Evolutionary conservation across 495 filamentous ascomycete genomes (phyloP).

Genomic region (Ascodesmis nigricans): DNA sequence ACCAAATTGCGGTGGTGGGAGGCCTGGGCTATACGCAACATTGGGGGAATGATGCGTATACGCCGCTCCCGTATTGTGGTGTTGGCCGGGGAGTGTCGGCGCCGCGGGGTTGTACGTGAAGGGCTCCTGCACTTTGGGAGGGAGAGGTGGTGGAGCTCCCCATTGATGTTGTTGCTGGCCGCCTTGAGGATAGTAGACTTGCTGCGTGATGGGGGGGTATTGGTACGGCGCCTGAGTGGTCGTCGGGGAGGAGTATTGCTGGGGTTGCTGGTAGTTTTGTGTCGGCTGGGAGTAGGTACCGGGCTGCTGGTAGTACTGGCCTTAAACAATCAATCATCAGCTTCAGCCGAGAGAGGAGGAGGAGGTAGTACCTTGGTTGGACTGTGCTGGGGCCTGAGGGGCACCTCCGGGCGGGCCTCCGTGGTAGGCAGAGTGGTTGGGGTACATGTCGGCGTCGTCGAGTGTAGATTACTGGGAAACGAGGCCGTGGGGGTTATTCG

Average conservation of each 20-base stretch:
- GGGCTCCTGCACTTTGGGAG: constrained; percentile 4
- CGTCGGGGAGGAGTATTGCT: constrained; percentile 8
- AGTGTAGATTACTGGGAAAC: too few species aligned
- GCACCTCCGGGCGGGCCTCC: constrained; percentile 11
- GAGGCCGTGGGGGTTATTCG: too few species aligned
- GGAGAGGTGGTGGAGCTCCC: constrained; percentile 2
- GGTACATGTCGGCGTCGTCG: too few species aligned
- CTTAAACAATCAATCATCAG: background rate
- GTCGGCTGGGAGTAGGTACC: background rate
- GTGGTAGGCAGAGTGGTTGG: constrained; percentile 1
- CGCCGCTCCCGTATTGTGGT: constrained; percentile 3
- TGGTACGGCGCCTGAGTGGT: background rate
- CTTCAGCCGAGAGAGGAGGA: background rate
- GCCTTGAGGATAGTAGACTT: too few species aligned
- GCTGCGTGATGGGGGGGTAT: background rate
- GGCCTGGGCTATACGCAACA: background rate
- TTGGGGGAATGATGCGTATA: constrained; percentile 5
- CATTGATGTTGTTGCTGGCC: constrained; percentile 8
- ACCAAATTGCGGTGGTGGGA: too few species aligned
- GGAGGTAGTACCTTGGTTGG: constrained; percentile 7
- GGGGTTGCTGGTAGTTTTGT: background rate
- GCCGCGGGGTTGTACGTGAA: constrained; percentile 11
- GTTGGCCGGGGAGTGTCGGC: constrained; percentile 5
- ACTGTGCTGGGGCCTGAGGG: constrained; percentile 3
- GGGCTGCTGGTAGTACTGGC: background rate